Evolutionary conservation across 2,329 filamentous ascomycete species (phyloP), one percentile per base, ranked within the genome.

Genomic region (Fusarium aywerte): DNA sequence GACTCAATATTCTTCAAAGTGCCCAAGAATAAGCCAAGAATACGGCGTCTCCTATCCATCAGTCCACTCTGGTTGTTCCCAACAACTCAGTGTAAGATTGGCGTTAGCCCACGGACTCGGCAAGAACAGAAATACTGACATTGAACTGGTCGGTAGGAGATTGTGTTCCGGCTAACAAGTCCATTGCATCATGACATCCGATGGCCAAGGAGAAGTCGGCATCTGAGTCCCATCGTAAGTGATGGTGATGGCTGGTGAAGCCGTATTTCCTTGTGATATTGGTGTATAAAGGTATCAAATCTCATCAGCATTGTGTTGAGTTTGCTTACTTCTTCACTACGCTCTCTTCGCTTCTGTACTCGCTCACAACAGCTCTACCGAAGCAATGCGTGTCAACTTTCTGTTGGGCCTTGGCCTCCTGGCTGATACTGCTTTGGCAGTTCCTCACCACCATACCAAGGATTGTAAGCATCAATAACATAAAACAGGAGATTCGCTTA

Each of bases 331-430:
- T 5, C n/a, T 16, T 38, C 9, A 12, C 9, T 9, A 27, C 13
- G 16, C 10, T 11, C 31, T 3, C 12, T 23, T 20, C 3, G 12
- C 12, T 9, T 35, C 2, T 27, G 3, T 5, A 3, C 7, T 20
- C 3, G 12, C 3, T 29, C 29, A 21, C n/a, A 7, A 9, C 40
- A 58, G n/a, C 52, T 25, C 25, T n/a, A 16, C 18, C 35, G 15
- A 63, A 45, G 20, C 29, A 20, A 63, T 63, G 59, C 52, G 33
- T 42, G 23, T 38, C 21, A 27, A 39, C 12, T 31, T 23, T 21
- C 32, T 63, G 11, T n/a, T 63, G 13, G 39, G 51, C 29, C 16
- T 63, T 11, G 39, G 60, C 59, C 44, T 63, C 27, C 31, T 63
- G 23, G 60, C 21, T 4, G 44, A 63, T 23, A 45, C 59, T 52